Evolutionary conservation across 2,329 filamentous ascomycete genomes (phyloP).

Genomic region (Trichoderma sp.): DNA sequence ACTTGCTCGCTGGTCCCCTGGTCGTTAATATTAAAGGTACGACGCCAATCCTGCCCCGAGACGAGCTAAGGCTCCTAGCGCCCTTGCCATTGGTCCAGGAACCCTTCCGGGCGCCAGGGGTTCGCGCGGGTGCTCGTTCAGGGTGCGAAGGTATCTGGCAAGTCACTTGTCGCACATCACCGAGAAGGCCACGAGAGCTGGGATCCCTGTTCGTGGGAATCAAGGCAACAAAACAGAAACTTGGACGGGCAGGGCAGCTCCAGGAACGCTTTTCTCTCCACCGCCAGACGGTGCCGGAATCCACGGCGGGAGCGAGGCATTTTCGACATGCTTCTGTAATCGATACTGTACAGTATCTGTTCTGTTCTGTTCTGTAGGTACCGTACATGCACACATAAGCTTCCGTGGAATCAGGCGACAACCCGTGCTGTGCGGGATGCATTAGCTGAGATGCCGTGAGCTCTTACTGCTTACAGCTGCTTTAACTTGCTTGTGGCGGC

Average conservation of each 20-base stretch:
- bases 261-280: not conserved
- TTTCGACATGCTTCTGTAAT: not conserved
- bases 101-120: constrained; percentile 17
- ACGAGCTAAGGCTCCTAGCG: constrained; percentile 27
- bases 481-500: not conserved
- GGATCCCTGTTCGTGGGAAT: not conserved
- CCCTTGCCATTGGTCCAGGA: constrained; percentile 25
- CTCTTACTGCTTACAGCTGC: constrained; percentile 5
- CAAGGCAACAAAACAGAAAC: not conserved
- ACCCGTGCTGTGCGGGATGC: not conserved
- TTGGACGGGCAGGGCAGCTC: constrained; percentile 3
- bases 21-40: constrained; percentile 29
- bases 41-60: constrained; percentile 28
- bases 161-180: constrained; percentile 3
- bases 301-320: not conserved
- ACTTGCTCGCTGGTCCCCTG: not conserved
- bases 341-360: not conserved
- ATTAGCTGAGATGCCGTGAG: constrained; percentile 12
- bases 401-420: not conserved
- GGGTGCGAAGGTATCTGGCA: not conserved
- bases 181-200: not conserved
- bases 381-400: not conserved
- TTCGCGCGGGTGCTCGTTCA: not conserved
- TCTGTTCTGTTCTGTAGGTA: not conserved
- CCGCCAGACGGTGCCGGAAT: not conserved